phyloP scores from a whole-genome alignment of 345 rosid genomes.

The Conringia planisiliqua region DNA sequence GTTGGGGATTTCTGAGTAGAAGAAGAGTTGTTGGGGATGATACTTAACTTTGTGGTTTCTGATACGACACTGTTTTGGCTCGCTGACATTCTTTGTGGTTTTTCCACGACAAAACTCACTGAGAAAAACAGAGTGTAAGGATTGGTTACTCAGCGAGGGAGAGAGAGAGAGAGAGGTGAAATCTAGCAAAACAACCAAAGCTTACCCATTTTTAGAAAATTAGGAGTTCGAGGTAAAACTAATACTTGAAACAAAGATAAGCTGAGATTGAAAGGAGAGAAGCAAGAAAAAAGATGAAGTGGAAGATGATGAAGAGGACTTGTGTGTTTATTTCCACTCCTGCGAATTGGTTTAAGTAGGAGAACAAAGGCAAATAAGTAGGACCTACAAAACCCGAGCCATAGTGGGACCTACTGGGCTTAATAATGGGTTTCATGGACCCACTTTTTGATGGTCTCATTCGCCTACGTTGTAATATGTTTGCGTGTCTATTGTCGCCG shows the following conservation, averaged over 20 bases:
- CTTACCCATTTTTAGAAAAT: slow-evolving; percentile 20
- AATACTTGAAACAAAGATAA: not conserved
- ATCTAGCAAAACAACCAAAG: not conserved
- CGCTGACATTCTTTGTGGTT: slow-evolving; percentile 36
- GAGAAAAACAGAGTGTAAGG: not conserved
- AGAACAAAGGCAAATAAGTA: not conserved
- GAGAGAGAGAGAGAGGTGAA: too few species aligned
- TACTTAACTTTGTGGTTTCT: slow-evolving; percentile 42
- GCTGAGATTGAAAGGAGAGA: not conserved
- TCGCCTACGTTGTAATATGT: slow-evolving; percentile 14
- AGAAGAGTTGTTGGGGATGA: slow-evolving; percentile 32
- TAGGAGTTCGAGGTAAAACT: not conserved
- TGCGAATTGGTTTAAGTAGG: slow-evolving; percentile 28
- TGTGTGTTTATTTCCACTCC: not conserved
- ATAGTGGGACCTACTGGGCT: slow-evolving; percentile 32
- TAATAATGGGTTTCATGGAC: slow-evolving; percentile 17
- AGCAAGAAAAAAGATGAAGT: not conserved
- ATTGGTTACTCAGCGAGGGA: not conserved
- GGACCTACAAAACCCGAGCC: slow-evolving; percentile 8
- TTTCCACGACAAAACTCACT: slow-evolving; percentile 39
- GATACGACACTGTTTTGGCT: slow-evolving; percentile 51
- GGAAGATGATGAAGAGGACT: not conserved
- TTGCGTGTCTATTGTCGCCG: slow-evolving; percentile 15
- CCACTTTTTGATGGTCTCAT: slow-evolving; percentile 12
- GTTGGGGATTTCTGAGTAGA: slow-evolving; percentile 64